Evolutionary conservation across 2,329 filamentous ascomycete genomes (phyloP).

Genomic region (Phialophora verrucosa): DNA sequence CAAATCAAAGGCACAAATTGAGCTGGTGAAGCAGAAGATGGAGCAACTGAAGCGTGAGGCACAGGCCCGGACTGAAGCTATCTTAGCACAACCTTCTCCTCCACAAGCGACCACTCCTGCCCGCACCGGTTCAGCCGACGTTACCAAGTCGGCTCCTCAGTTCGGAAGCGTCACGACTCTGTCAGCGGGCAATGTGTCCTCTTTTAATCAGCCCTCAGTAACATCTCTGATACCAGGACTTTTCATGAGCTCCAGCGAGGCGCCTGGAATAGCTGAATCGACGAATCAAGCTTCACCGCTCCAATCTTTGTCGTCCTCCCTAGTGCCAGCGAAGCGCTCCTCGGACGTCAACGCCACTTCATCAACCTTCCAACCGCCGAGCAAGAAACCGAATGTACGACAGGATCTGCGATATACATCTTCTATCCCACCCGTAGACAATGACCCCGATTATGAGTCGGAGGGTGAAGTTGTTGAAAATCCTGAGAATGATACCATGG

Average conservation of each 20-base stretch:
- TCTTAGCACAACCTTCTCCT: constrained; percentile 35
- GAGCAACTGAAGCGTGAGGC: constrained; percentile 69
- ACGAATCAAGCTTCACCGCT: not conserved
- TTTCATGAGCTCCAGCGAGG: constrained; percentile 52
- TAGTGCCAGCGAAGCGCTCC: constrained; percentile 20
- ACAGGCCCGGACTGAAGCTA: constrained; percentile 41
- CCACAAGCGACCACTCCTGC: constrained; percentile 3
- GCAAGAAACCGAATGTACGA: constrained; percentile 26
- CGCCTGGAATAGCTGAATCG: constrained; percentile 15
- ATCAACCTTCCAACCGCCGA: constrained; percentile 8
- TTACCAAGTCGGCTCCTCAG: constrained; percentile 4
- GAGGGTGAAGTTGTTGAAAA: constrained; percentile 34
- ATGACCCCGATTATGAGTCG: constrained; percentile 26
- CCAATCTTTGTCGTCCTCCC: constrained; percentile 1
- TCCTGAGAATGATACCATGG: constrained; percentile 22
- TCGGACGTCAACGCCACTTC: constrained; percentile 11
- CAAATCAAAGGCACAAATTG: constrained; percentile 70
- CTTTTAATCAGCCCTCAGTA: constrained; percentile 42
- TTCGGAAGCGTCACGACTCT: not conserved
- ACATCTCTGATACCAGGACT: constrained; percentile 58
- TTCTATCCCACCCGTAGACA: not conserved
- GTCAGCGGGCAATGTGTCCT: constrained; percentile 20
- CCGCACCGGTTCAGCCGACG: constrained; percentile 3
- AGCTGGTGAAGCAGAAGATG: constrained; percentile 77
- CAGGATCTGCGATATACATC: constrained; percentile 35